These are phyloP conservation scores for Dalbergia cultrata DNA, from an alignment of 306 rosid genomes.

Conservation along the genomic window DNA sequence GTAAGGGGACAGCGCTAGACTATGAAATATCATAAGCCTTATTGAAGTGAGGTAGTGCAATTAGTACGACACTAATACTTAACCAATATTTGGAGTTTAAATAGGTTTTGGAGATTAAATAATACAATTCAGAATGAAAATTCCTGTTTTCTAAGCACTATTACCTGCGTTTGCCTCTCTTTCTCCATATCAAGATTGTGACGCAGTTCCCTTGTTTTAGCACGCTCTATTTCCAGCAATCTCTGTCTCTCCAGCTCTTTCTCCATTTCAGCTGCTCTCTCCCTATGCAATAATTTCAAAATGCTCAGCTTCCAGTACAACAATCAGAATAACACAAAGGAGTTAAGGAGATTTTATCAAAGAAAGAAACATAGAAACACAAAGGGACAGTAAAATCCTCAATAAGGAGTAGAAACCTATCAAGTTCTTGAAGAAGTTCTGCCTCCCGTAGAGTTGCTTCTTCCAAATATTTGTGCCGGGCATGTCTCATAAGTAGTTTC, in stretches of 20 bases:
- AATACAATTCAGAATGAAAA: conserved; percentile 27
- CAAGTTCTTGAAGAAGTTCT: conserved; percentile 85
- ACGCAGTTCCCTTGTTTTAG: conserved; percentile 90
- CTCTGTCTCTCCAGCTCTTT: conserved; percentile 90
- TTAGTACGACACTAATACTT: not conserved
- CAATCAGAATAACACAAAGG: conserved; percentile 22
- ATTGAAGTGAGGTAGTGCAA: conserved; percentile 4
- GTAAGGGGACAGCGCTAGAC: not conserved
- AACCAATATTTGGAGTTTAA: not conserved
- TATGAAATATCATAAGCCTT: not conserved
- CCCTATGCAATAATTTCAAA: conserved; percentile 59
- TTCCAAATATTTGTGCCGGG: conserved; percentile 79
- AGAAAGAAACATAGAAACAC: too few relatives aligned
- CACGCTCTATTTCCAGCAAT: conserved; percentile 82
- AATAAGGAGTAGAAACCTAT: conserved; percentile 62
- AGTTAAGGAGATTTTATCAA: too few relatives aligned
- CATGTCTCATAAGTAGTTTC: conserved; percentile 70
- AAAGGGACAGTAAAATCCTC: conserved; percentile 30
- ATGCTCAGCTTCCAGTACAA: conserved; percentile 43
- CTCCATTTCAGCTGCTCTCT: conserved; percentile 79
- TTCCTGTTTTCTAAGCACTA: conserved; percentile 12
- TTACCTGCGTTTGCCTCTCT: conserved; percentile 93
- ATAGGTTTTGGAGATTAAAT: conserved; percentile 9
- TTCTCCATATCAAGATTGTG: conserved; percentile 93
- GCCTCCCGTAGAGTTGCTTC: conserved; percentile 82